Conservation (phyloP, 192 early-diverging fungal genomes). For the Umbelopsis vinacea region DNA sequence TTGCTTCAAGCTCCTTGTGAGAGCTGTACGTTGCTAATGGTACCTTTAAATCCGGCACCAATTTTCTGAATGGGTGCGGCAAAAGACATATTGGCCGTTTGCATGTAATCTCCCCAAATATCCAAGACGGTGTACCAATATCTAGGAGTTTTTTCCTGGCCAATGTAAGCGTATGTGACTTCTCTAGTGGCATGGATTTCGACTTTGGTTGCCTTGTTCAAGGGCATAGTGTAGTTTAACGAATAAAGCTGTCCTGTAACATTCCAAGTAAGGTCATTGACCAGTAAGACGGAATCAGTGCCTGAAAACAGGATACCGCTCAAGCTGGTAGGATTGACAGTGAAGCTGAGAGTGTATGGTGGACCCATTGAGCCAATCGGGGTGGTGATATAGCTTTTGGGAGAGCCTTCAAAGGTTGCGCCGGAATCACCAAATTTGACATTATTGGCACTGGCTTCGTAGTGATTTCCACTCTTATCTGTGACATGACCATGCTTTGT, state of each 20-base stretch:
- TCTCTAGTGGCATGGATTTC: conserved; percentile 25
- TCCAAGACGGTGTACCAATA: conserved; percentile 24
- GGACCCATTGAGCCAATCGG: conserved; percentile 16
- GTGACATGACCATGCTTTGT: not conserved
- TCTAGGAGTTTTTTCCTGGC: not conserved
- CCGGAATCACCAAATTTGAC: not conserved
- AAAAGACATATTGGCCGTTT: conserved; percentile 23
- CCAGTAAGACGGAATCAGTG: conserved; percentile 4
- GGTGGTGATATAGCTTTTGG: conserved; percentile 4
- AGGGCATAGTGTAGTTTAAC: not conserved
- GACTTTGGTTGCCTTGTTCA: conserved; percentile 18
- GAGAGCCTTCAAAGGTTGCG: not conserved
- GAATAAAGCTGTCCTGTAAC: conserved; percentile 10
- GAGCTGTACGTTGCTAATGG: not conserved
- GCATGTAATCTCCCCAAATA: conserved; percentile 26
- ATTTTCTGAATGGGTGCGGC: conserved; percentile 16
- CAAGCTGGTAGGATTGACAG: not conserved
- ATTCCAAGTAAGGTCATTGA: conserved; percentile 7
- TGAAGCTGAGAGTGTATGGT: conserved; percentile 17
- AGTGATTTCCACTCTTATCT: conserved; percentile 19
- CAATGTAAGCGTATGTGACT: conserved; percentile 8
- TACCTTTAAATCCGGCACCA: conserved; percentile 6
- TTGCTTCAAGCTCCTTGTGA: conserved; percentile 6
- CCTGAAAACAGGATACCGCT: conserved; percentile 4
- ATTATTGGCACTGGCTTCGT: not conserved